Percentiles rank a stretch among this genome's conserved stretches.
Evolutionary conservation across 805 yeast species (phyloP).

Genomic region (Zygosaccharomyces kombuchaensis): DNA sequence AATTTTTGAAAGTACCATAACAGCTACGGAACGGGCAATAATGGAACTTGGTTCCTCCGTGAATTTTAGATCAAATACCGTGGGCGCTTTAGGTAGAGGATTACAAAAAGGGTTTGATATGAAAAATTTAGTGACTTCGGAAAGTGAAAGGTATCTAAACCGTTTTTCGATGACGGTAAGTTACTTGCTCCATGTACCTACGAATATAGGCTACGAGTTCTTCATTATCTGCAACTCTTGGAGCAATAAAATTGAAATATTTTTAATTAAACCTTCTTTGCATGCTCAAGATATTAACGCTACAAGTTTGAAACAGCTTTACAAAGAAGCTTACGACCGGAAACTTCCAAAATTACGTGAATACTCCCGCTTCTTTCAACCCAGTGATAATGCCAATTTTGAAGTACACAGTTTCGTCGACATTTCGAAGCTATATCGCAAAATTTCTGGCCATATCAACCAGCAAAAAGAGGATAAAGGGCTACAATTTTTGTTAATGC

Average conservation of each 20-base stretch:
- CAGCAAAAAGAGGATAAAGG: constrained; percentile 63
- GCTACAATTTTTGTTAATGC: constrained; percentile 55
- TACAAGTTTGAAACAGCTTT: constrained; percentile 43
- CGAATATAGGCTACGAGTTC: constrained; percentile 68
- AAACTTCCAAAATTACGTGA: constrained; percentile 45
- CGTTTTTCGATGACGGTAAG: constrained; percentile 53
- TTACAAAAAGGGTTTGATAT: constrained; percentile 77
- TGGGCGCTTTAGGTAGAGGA: constrained; percentile 86
- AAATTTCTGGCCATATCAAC: constrained; percentile 49
- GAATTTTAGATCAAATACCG: constrained; percentile 58
- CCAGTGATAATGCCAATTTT: constrained; percentile 50
- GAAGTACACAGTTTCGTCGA: constrained; percentile 54
- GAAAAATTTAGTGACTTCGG: constrained; percentile 47
- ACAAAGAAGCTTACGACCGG: constrained; percentile 47
- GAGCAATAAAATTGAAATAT: constrained; percentile 47
- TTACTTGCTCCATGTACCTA: constrained; percentile 62
- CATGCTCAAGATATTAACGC: constrained; percentile 48
- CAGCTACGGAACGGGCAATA: constrained; percentile 65
- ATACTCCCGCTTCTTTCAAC: constrained; percentile 46
- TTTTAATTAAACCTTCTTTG: constrained; percentile 63
- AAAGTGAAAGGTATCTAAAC: constrained; percentile 50
- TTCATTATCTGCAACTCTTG: constrained; percentile 64
- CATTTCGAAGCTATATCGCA: constrained; percentile 50
- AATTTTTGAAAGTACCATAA: constrained; percentile 71
- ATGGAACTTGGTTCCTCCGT: constrained; percentile 75